A percentile compares a stretch with the other conserved stretches of the same genome.
phyloP scores from a whole-genome alignment of 2,329 filamentous ascomycete species.

The Mycocentrospora acerina region DNA sequence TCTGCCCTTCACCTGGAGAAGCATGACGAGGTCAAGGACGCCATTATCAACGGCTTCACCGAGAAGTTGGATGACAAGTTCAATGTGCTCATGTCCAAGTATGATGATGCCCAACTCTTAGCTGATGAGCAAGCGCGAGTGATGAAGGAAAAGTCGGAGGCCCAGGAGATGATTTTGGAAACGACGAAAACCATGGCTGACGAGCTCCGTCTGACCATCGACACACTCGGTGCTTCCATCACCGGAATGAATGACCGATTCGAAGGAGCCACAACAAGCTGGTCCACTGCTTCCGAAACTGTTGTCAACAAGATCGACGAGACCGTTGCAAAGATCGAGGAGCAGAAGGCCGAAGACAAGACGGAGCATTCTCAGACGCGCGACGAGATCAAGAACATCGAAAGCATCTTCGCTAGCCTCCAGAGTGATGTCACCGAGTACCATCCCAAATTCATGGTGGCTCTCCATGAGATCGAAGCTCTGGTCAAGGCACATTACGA shows the following conservation, averaged over 20 bases:
- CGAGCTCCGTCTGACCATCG: constrained; percentile 82
- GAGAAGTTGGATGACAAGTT: constrained; percentile 74
- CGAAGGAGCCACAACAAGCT: constrained; percentile 80
- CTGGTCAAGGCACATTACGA: constrained; percentile 86
- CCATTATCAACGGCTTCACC: constrained; percentile 56
- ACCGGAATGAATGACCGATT: constrained; percentile 59
- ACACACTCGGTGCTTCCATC: constrained; percentile 72
- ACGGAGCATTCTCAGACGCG: constrained; percentile 80
- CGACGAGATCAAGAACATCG: constrained; percentile 74
- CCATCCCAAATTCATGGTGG: constrained; percentile 84
- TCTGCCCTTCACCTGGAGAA: constrained; percentile 58
- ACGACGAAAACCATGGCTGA: constrained; percentile 79
- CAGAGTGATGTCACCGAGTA: constrained; percentile 79
- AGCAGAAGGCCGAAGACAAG: constrained; percentile 71
- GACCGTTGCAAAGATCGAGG: constrained; percentile 72
- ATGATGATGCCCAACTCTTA: constrained; percentile 77
- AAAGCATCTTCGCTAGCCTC: constrained; percentile 71
- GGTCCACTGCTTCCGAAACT: constrained; percentile 82
- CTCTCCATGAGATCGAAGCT: constrained; percentile 80
- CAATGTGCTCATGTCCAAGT: constrained; percentile 77
- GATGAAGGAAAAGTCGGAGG: constrained; percentile 70
- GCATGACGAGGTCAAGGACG: constrained; percentile 60
- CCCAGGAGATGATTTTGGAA: constrained; percentile 72
- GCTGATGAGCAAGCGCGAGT: constrained; percentile 73
- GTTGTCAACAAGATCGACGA: constrained; percentile 83